Evolutionary conservation across 306 rosid species (phyloP).

Genomic region (Rosa chinensis): DNA sequence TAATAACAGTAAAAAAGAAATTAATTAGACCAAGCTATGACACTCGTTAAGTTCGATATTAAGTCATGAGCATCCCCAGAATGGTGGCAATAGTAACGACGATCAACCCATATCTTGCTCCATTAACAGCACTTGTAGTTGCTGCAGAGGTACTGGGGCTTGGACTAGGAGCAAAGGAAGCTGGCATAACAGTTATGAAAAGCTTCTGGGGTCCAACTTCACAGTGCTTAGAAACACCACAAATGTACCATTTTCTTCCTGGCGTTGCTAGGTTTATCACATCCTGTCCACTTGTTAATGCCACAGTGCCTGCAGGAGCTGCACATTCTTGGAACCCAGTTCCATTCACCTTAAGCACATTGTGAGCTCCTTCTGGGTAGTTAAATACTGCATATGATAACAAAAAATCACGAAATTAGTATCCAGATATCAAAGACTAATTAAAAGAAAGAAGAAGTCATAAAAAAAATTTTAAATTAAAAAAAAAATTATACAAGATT

Average conservation of each 20-base stretch:
- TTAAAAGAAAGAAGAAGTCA: neutral
- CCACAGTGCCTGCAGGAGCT: constrained; percentile 4
- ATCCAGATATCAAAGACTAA: too few relatives aligned
- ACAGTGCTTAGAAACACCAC: constrained; percentile 35
- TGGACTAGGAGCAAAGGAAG: neutral
- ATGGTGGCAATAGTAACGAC: neutral
- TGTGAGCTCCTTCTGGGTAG: constrained; percentile 30
- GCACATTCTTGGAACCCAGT: constrained; percentile 27
- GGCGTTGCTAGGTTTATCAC: constrained; percentile 21
- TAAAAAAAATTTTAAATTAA: too few relatives aligned
- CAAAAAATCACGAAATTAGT: neutral
- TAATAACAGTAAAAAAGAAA: neutral
- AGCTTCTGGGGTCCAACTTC: constrained; percentile 27
- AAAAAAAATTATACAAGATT: too few relatives aligned
- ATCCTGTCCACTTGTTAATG: constrained; percentile 33
- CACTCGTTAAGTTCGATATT: neutral
- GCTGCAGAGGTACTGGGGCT: constrained; percentile 2
- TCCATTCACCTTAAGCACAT: constrained; percentile 35
- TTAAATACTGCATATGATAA: constrained; percentile 27
- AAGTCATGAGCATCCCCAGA: neutral
- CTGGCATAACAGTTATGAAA: constrained; percentile 27
- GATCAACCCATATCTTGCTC: neutral
- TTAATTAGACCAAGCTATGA: too few relatives aligned
- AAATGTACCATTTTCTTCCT: constrained; percentile 44
- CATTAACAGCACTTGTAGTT: neutral